Evolutionary conservation across 2,329 filamentous ascomycete species (phyloP).

Genomic region (Clathrospora elynae): DNA sequence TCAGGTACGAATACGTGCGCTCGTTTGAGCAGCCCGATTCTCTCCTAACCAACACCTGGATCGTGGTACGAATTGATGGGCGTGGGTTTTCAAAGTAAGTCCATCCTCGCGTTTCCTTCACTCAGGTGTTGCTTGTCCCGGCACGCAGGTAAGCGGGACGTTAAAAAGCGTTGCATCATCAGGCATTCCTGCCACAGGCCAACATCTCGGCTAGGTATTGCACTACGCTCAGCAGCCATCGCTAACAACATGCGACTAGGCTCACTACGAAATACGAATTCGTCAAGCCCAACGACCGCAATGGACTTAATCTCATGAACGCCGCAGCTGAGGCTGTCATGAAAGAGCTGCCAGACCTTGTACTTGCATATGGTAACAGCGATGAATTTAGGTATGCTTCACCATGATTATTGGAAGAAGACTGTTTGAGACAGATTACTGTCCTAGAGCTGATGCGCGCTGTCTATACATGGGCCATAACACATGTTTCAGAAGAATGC

Average conservation of each 20-base stretch:
- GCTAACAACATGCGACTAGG: slow-evolving; percentile 52
- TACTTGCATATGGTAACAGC: slow-evolving; percentile 88
- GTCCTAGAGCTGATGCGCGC: slow-evolving; percentile 4
- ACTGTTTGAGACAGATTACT: slow-evolving; percentile 25
- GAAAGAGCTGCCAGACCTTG: slow-evolving; percentile 80
- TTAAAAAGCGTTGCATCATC: slow-evolving; percentile 11
- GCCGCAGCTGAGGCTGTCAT: slow-evolving; percentile 84
- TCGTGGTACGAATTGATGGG: slow-evolving; percentile 92
- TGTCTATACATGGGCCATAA: slow-evolving; percentile 8
- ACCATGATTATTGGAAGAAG: slow-evolving; percentile 1
- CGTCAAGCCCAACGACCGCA: slow-evolving; percentile 87
- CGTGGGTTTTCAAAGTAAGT: slow-evolving; percentile 88
- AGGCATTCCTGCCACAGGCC: slow-evolving; percentile 8
- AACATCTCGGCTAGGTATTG: slow-evolving; percentile 6
- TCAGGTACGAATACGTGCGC: slow-evolving; percentile 92
- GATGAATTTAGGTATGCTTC: slow-evolving; percentile 81
- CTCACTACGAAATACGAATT: slow-evolving; percentile 84
- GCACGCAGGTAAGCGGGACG: slow-evolving; percentile 28
- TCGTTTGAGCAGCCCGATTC: slow-evolving; percentile 81
- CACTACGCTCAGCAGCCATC: slow-evolving; percentile 2
- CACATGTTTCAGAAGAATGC: slow-evolving; percentile 20
- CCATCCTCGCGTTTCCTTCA: slow-evolving; percentile 10
- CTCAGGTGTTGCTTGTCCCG: slow-evolving; percentile 9
- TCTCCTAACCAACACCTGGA: slow-evolving; percentile 90
- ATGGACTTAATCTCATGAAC: slow-evolving; percentile 93